Conservation (phyloP, 306 rosid species). For the Mucuna pruriens region DNA sequence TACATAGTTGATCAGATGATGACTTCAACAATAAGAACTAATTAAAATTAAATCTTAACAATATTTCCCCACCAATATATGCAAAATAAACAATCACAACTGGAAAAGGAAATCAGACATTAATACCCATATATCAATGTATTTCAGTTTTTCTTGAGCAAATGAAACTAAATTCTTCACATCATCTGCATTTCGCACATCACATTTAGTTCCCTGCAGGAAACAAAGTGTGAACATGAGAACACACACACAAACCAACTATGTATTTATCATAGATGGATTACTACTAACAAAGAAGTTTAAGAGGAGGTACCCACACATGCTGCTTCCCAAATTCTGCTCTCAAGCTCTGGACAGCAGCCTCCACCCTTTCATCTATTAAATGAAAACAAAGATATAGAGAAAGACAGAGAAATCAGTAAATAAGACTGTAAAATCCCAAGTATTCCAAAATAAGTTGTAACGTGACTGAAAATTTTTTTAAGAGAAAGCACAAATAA, state of each 20-base stretch:
- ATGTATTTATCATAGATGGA: neutral
- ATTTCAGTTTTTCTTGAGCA: conserved; percentile 71
- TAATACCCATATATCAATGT: conserved; percentile 91
- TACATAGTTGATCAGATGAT: neutral
- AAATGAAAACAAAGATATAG: conserved; percentile 31
- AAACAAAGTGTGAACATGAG: conserved; percentile 40
- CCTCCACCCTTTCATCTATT: conserved; percentile 72
- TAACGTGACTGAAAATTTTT: conserved; percentile 18
- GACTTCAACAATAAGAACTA: conserved; percentile 6
- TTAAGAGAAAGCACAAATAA: conserved; percentile 13
- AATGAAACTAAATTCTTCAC: conserved; percentile 82
- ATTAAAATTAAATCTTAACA: conserved; percentile 10
- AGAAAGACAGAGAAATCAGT: conserved; percentile 21
- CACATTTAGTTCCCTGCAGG: conserved; percentile 82
- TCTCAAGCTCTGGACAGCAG: conserved; percentile 61
- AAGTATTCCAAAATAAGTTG: neutral
- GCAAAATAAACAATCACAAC: conserved; percentile 21
- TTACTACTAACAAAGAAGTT: conserved; percentile 43
- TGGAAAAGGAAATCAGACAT: conserved; percentile 20
- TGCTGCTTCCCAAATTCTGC: conserved; percentile 87
- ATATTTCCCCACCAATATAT: neutral
- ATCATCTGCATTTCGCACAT: conserved; percentile 81
- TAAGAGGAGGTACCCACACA: conserved; percentile 90
- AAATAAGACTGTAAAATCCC: conserved; percentile 20
- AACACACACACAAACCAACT: conserved; percentile 24